Percentiles rank a stretch among this genome's conserved stretches.
These are phyloP conservation scores for Gremmenia infestans DNA, from an alignment of 2,329 filamentous ascomycete genomes.

Conservation along the genomic window DNA sequence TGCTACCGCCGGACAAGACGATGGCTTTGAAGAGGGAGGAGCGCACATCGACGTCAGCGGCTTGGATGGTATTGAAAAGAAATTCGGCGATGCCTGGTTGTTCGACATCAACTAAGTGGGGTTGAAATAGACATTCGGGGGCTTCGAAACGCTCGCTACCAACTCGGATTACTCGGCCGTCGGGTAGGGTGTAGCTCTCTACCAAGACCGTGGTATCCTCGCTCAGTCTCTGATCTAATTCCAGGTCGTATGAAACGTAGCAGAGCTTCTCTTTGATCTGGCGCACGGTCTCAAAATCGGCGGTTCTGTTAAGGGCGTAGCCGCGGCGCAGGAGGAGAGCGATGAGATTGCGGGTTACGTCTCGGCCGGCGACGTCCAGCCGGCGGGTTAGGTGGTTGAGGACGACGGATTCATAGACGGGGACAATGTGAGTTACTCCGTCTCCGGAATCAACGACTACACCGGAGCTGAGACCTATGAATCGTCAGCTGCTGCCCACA, in stretches of 20 bases:
- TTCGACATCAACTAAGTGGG: constrained; percentile 94
- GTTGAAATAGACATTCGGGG: constrained; percentile 97
- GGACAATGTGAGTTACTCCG: constrained; percentile 96
- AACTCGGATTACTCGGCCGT: constrained; percentile 92
- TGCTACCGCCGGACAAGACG: constrained; percentile 91
- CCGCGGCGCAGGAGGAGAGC: constrained; percentile 87
- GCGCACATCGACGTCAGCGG: constrained; percentile 91
- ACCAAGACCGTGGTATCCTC: constrained; percentile 97
- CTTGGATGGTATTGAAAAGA: constrained; percentile 97
- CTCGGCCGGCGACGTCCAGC: constrained; percentile 90
- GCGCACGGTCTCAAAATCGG: constrained; percentile 97
- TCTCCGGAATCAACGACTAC: constrained; percentile 99
- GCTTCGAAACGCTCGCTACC: constrained; percentile 97
- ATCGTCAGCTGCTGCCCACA: constrained; percentile 9
- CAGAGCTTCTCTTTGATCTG: constrained; percentile 99
- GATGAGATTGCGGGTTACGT: constrained; percentile 98
- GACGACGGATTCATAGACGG: constrained; percentile 96
- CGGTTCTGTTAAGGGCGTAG: constrained; percentile 95
- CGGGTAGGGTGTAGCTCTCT: constrained; percentile 94
- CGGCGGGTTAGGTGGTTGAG: constrained; percentile 93
- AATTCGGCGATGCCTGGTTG: constrained; percentile 96
- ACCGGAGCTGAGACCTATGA: constrained; percentile 72
- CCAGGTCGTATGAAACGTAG: constrained; percentile 97
- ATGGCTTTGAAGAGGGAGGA: constrained; percentile 95
- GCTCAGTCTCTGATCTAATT: constrained; percentile 90